phyloP scores from a whole-genome alignment of 305 asterid genomes.

The Ilex paraguariensis region DNA sequence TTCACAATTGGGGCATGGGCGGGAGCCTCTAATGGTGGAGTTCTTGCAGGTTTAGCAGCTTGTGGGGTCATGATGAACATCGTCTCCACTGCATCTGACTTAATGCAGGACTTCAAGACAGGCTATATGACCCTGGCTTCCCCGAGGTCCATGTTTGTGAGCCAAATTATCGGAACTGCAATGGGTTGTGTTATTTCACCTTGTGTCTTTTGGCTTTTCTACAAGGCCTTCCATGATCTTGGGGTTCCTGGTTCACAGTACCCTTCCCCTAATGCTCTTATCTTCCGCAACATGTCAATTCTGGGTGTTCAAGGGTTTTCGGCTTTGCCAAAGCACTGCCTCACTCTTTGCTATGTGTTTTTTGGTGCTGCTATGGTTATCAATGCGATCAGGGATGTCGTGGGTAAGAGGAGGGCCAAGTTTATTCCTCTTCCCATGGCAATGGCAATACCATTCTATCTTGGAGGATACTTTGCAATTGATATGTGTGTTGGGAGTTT shows the following conservation, averaged over 20 bases:
- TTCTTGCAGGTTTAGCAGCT: constrained; percentile 17
- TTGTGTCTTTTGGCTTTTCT: constrained; percentile 71
- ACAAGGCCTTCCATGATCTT: constrained; percentile 54
- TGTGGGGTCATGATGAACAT: constrained; percentile 25
- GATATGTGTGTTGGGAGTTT: constrained; percentile 90
- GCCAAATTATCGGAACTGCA: too few species aligned
- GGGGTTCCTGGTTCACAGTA: constrained; percentile 57
- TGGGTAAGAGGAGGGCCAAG: constrained; percentile 47
- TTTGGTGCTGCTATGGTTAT: constrained; percentile 49
- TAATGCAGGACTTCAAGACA: neutral
- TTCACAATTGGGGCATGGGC: constrained; percentile 20
- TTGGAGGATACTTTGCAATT: constrained; percentile 70
- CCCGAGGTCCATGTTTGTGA: neutral
- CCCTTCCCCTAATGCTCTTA: constrained; percentile 66
- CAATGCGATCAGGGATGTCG: constrained; percentile 52
- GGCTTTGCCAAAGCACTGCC: constrained; percentile 68
- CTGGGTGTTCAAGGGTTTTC: constrained; percentile 79
- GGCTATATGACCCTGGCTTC: constrained; percentile 24
- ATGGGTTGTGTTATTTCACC: neutral
- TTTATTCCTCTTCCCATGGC: constrained; percentile 93
- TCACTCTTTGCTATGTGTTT: constrained; percentile 60
- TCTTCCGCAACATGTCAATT: constrained; percentile 71
- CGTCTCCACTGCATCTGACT: constrained; percentile 19
- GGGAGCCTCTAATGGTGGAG: constrained; percentile 15
- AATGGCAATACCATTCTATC: constrained; percentile 85